Evolutionary conservation across 306 rosid genomes (phyloP).

Genomic region (Senna siamea): DNA sequence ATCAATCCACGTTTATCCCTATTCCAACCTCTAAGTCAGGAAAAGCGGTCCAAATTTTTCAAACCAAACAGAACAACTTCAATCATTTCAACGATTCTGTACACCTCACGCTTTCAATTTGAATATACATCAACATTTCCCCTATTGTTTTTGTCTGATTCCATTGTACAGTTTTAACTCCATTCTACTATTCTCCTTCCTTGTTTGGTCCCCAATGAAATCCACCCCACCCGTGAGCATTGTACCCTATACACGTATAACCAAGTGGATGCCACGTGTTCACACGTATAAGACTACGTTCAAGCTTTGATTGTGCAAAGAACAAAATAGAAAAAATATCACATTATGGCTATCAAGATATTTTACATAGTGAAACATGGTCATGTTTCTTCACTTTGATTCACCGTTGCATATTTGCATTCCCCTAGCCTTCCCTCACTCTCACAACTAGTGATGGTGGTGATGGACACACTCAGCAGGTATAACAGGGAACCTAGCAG

Average conservation of each 20-base stretch:
- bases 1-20: background rate
- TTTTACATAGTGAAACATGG: conserved; percentile 38
- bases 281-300: too few relatives aligned
- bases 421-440: background rate
- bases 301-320: background rate
- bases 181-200: too few relatives aligned
- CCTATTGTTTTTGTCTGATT: background rate
- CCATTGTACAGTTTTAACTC: background rate
- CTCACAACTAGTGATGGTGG: conserved; percentile 54
- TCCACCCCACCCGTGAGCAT: conserved; percentile 46
- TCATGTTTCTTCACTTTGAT: conserved; percentile 34
- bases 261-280: too few relatives aligned
- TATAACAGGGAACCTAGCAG: conserved; percentile 61
- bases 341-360: conserved; percentile 19
- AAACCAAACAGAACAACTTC: conserved; percentile 27
- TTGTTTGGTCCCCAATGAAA: conserved; percentile 25
- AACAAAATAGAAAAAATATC: background rate
- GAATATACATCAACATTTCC: background rate
- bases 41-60: conserved; percentile 23
- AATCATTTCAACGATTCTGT: background rate
- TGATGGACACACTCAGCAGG: conserved; percentile 88
- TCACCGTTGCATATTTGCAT: background rate
- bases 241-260: too few relatives aligned
- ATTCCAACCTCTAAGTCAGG: background rate
- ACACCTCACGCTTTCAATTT: too few relatives aligned